These are phyloP conservation scores for Stephania cephalantha DNA, from an alignment of 164 flowering plant species.

Conservation along the genomic window DNA sequence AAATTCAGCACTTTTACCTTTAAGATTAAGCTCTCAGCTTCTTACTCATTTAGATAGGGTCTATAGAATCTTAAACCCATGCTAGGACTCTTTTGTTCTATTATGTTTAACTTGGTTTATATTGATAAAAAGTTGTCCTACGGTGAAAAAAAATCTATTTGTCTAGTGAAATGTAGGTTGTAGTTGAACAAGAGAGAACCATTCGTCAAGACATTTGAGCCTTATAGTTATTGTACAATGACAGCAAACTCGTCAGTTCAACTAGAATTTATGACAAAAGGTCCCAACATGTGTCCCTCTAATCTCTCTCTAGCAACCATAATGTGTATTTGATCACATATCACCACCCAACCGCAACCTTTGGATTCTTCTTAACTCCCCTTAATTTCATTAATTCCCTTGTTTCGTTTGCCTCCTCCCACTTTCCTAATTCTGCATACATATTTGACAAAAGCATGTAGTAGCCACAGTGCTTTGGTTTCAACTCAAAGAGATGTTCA, in stretches of 20 bases:
- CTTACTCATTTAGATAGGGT: too few relatives aligned
- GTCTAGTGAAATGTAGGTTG: too few relatives aligned
- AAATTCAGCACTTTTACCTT: too few relatives aligned
- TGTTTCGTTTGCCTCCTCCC: conserved; percentile 15
- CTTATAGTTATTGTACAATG: not conserved
- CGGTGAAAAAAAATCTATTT: too few relatives aligned
- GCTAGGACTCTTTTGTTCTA: too few relatives aligned
- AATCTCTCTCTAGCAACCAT: conserved; percentile 7
- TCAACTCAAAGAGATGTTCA: conserved; percentile 9
- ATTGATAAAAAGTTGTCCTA: too few relatives aligned
- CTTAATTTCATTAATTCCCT: conserved; percentile 10
- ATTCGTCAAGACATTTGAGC: not conserved
- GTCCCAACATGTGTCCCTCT: not conserved
- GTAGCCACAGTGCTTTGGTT: conserved; percentile 10
- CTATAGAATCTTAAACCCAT: too few relatives aligned
- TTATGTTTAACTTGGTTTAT: too few relatives aligned
- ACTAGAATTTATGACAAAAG: not conserved
- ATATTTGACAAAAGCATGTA: conserved; percentile 13
- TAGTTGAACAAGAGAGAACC: too few relatives aligned
- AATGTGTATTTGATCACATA: not conserved
- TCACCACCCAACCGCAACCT: conserved; percentile 12
- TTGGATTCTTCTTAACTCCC: conserved; percentile 9
- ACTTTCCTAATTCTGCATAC: conserved; percentile 14
- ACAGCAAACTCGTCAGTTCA: not conserved
- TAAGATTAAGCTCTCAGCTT: too few relatives aligned